Evolutionary conservation across 176 grass and related monocot species (phyloP).

Genomic region (Aegilops tauschii): DNA sequence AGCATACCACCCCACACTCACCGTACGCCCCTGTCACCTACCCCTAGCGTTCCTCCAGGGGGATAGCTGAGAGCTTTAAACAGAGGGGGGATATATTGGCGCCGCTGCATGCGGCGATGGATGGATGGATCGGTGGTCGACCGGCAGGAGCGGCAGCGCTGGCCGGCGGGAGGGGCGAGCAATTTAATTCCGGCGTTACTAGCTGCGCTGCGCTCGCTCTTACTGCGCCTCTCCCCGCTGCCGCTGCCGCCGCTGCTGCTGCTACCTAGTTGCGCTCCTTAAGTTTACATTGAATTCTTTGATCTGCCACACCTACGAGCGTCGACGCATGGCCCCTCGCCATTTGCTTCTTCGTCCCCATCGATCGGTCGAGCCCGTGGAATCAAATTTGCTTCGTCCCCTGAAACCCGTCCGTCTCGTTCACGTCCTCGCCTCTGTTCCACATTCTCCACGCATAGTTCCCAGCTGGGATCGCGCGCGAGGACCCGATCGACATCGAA

Average conservation of each 20-base stretch:
- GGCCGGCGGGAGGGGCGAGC: conserved; percentile 35
- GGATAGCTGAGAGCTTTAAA: not conserved
- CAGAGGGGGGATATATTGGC: not conserved
- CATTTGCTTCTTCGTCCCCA: not conserved
- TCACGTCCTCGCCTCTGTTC: conserved; percentile 1
- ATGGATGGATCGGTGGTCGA: conserved; percentile 1
- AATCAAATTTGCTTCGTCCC: not conserved
- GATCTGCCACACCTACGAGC: conserved; percentile 37
- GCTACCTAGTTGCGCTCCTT: conserved; percentile 34
- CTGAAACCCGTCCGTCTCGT: not conserved
- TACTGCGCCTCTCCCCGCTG: not conserved
- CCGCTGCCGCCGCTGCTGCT: not conserved
- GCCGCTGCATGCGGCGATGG: not conserved
- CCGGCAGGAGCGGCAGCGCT: conserved; percentile 15
- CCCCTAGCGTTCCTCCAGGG: not conserved
- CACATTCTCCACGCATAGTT: conserved; percentile 6
- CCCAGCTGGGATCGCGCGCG: not conserved
- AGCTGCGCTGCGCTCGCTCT: conserved; percentile 11
- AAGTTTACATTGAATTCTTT: conserved; percentile 37
- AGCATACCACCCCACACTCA: not conserved
- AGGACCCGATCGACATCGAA: not conserved
- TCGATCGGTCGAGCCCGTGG: not conserved
- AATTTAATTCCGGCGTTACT: conserved; percentile 45
- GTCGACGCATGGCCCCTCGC: not conserved
- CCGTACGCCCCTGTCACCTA: not conserved